phyloP scores from a whole-genome alignment of 805 yeast species.

The Grigorovia transvaalensis region DNA sequence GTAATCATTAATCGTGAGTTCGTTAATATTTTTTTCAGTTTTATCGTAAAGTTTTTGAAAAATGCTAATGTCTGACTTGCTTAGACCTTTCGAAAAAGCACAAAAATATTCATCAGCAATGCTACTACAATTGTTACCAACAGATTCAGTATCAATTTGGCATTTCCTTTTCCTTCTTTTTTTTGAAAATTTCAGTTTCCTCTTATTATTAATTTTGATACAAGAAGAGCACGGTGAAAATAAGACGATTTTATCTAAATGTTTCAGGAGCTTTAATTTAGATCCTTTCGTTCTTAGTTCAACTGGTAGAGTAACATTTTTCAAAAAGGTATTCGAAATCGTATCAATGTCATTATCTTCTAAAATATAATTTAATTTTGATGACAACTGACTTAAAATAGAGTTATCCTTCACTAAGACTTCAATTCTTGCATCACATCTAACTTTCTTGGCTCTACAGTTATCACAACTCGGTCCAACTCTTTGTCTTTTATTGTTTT shows the following conservation, averaged over 20 bases:
- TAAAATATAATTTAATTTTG: conserved; percentile 16
- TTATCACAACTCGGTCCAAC: conserved; percentile 68
- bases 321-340: conserved; percentile 1
- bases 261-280: conserved; percentile 11
- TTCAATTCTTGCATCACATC: conserved; percentile 57
- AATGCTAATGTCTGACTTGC: conserved; percentile 36
- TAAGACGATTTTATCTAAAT: conserved; percentile 32
- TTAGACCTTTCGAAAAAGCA: conserved; percentile 51
- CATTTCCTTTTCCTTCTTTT: neutral
- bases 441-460: conserved; percentile 59
- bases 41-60: neutral
- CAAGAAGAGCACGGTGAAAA: conserved; percentile 51
- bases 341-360: conserved; percentile 8
- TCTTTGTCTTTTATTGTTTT: conserved; percentile 39
- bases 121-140: neutral
- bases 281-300: neutral
- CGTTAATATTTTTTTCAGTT: neutral
- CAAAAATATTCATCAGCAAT: conserved; percentile 1
- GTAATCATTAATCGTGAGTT: neutral
- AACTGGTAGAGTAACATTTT: neutral
- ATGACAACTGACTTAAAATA: conserved; percentile 11
- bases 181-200: neutral
- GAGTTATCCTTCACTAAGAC: conserved; percentile 27
- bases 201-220: conserved; percentile 7
- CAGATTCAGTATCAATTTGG: neutral